Evolutionary conservation across 2,329 filamentous ascomycete species (phyloP).

Genomic region (Pyrenophora graminea): DNA sequence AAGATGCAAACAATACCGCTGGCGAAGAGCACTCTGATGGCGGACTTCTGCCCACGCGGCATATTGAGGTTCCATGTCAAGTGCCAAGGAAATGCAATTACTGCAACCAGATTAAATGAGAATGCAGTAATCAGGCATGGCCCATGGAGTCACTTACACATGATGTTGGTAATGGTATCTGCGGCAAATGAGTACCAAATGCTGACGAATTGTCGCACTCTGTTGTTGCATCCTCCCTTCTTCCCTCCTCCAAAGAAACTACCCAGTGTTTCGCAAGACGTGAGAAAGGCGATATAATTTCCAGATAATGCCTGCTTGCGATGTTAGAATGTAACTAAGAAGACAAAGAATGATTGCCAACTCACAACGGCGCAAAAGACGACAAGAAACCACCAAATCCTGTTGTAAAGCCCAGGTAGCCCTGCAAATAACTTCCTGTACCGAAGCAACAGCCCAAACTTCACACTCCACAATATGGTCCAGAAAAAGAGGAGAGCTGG

Average conservation of each 20-base stretch:
- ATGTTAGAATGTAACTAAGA: too few relatives aligned
- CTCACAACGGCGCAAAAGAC: slow-evolving; percentile 3
- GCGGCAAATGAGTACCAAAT: slow-evolving; percentile 1
- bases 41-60: background rate
- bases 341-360: background rate
- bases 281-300: background rate
- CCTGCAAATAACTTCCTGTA: slow-evolving; percentile 4
- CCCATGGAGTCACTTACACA: background rate
- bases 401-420: background rate
- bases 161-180: slow-evolving; percentile 4
- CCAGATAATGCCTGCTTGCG: too few relatives aligned
- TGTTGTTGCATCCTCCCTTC: slow-evolving; percentile 1
- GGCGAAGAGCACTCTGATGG: background rate
- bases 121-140: too few relatives aligned
- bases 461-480: slow-evolving; percentile 4
- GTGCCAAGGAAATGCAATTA: slow-evolving; percentile 5
- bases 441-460: slow-evolving; percentile 5
- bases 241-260: background rate
- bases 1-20: slow-evolving; percentile 3
- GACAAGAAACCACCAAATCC: slow-evolving; percentile 6
- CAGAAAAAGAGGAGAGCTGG: slow-evolving; percentile 5
- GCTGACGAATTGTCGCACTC: background rate
- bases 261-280: background rate
- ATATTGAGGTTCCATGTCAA: slow-evolving; percentile 8
- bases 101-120: background rate